Evolutionary conservation across 2,329 filamentous ascomycete genomes (phyloP), one percentile per base, ranked within the genome.

Genomic region (Akanthomyces dipterigenus): DNA sequence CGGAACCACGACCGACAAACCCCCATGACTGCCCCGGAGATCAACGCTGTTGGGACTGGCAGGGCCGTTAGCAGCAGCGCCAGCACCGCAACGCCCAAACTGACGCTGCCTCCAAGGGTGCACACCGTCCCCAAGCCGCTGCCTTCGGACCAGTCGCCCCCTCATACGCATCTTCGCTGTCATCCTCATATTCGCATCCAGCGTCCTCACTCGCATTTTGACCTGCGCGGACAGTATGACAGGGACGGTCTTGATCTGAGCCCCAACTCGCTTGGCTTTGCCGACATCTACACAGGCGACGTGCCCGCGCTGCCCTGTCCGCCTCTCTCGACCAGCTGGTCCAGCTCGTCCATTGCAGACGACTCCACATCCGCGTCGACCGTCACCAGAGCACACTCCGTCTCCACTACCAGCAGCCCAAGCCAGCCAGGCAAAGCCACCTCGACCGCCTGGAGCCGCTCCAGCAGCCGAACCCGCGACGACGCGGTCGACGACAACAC

Each of bases 101-200:
- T 48, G 20, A 55, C 40, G 24, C 48, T 60, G 24, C 58, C 58
- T n/a, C 58, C 58, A 24, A 54, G 58, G 49, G 49, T 60, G 20
- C 58, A 60, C 42, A 60, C 49, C 20, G 40, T 60, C 28, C 58
- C 58, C 49, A 60, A 54, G 34, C 58, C 58, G n/a, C 58, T 60
- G 18, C 49, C 58, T 20, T 60, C 58, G 8, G 58, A 31, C 45
- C 58, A 60, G 40, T 60, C 58, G 8, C 58, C 58, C 58, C 50
- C 58, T 54, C 58, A 60, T 40, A 18, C 58, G 48, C 42, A 54
- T 26, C 14, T 49, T 38, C 49, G 53, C 26, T 16, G 48, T 46
- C 57, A 55, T 22, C 58, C 58, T 60, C 58, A 60, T 42, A 54
- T 60, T 57, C 62, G 62, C 26, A 54, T 63, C 28, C 57, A 60